Base-by-base conservation (phyloP, 331 rosid genomes). In the Stylosanthes scabra region DNA sequence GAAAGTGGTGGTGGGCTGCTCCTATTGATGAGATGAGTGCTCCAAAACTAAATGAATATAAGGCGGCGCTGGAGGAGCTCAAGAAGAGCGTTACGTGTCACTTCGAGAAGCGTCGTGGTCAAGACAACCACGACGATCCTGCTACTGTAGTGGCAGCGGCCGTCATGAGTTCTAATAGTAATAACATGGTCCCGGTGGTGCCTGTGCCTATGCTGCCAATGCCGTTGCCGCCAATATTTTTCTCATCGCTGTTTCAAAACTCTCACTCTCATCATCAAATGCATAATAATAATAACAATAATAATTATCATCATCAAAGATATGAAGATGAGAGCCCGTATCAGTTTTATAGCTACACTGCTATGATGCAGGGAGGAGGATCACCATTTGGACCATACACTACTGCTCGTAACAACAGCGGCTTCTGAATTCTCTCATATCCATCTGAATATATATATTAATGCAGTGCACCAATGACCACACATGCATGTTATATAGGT, bases 1-100 rank as follows among this genome's bases (percentile, higher is more conserved):
- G 6, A 6, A 49, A 27, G 16, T 60, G 51, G 9, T 72, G 77
- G 77, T 72, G 77, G 77, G 60, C 61, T 3, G 41, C 59, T 5
- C 60, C 68, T 2, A 5, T 61, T 2, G 69, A 72, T 0, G 72
- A 74, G 8, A 65, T 74, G 72, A 55, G n/a, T 6, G 46, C 6
- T 28, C 9, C 66, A 8, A 72, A 74, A 4, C 47, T 74, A 0
- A 29, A 65, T 6, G 11, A 65, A 9, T 14, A 64, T 25, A 74
- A 65, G 59, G 10, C 0, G 8, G 59, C 79, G 3, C 1, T 65
- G 0, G 50, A 42, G 6, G 59, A 55, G 59, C 39, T 74, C 2
- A 55, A 65, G 66, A 65, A 3, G 66, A 44, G 0, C 7, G 59
- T 65, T 3, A 29, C 49, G 0, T 51, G 49, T 28, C 40, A 55